phyloP scores from a whole-genome alignment of 1,284 basidiomycete genomes.

The Trichosporon inkin region DNA sequence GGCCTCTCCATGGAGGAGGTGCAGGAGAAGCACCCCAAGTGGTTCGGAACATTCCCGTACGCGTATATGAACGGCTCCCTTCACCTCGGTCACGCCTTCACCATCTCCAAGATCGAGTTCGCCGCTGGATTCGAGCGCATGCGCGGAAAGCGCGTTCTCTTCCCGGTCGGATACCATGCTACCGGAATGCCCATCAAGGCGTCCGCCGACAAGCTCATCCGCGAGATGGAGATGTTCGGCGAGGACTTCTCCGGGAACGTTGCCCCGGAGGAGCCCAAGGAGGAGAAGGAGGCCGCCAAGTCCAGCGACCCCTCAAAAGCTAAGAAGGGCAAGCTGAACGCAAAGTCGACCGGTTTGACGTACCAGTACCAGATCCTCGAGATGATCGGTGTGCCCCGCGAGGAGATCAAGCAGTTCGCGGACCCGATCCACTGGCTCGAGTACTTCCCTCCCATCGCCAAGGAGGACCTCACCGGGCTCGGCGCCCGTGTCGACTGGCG shows the following conservation, averaged over 20 bases:
- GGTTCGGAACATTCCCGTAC: slow-evolving; percentile 93
- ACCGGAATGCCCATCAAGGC: slow-evolving; percentile 99
- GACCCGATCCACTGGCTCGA: slow-evolving; percentile 88
- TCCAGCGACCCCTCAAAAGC: slow-evolving; percentile 60
- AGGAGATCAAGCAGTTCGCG: slow-evolving; percentile 93
- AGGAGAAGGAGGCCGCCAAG: slow-evolving; percentile 39
- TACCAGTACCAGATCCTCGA: slow-evolving; percentile 99
- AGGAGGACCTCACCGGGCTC: slow-evolving; percentile 78
- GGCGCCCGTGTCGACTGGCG: slow-evolving; percentile 98
- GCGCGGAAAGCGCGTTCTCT: slow-evolving; percentile 89
- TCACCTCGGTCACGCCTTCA: slow-evolving; percentile 97
- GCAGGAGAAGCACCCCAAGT: slow-evolving; percentile 75
- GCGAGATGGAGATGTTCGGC: slow-evolving; percentile 96
- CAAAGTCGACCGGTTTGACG: slow-evolving; percentile 87
- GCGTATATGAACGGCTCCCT: slow-evolving; percentile 99
- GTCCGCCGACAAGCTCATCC: slow-evolving; percentile 92
- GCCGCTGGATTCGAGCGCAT: slow-evolving; percentile 92
- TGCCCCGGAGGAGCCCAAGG: slow-evolving; percentile 28
- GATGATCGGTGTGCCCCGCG: slow-evolving; percentile 78
- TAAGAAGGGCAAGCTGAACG: slow-evolving; percentile 92
- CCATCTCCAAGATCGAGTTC: slow-evolving; percentile 98
- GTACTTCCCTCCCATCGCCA: slow-evolving; percentile 95
- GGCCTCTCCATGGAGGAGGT: slow-evolving; percentile 54
- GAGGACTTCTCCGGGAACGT: slow-evolving; percentile 67
- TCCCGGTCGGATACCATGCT: slow-evolving; percentile 93